phyloP scores from a whole-genome alignment of 768 basidiomycete species.

The Naganishia friedmannii region DNA sequence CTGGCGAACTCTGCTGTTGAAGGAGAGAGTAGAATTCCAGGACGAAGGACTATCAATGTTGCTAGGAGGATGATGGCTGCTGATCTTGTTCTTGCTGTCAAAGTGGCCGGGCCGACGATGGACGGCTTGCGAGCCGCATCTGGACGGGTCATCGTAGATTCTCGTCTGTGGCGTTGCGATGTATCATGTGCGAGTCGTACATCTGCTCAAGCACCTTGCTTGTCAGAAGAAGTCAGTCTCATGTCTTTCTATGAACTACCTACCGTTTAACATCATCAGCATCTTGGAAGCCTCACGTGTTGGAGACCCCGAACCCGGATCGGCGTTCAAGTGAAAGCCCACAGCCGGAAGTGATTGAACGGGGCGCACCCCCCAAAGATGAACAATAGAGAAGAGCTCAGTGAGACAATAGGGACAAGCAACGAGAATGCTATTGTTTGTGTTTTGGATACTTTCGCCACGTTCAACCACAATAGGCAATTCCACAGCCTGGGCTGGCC shows the following conservation, averaged over 20 bases:
- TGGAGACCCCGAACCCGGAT: background rate
- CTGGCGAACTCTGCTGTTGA: background rate
- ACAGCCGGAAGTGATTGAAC: background rate
- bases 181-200: background rate
- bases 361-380: background rate
- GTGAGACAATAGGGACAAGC: background rate
- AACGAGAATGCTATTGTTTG: background rate
- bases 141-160: background rate
- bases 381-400: background rate
- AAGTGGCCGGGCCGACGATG: background rate
- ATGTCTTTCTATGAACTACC: no score
- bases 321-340: background rate
- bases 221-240: no score
- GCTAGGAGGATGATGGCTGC: slow-evolving; percentile 21
- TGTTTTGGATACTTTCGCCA: background rate
- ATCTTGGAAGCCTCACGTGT: no score
- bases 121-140: background rate
- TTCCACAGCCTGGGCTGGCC: background rate
- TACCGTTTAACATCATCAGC: background rate
- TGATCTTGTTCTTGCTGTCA: slow-evolving; percentile 5
- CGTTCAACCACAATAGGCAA: background rate
- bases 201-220: background rate
- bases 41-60: slow-evolving; percentile 22
- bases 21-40: slow-evolving; percentile 5
- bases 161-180: background rate